phyloP scores from a whole-genome alignment of 1,284 basidiomycete species.

The Leccinum variabile region DNA sequence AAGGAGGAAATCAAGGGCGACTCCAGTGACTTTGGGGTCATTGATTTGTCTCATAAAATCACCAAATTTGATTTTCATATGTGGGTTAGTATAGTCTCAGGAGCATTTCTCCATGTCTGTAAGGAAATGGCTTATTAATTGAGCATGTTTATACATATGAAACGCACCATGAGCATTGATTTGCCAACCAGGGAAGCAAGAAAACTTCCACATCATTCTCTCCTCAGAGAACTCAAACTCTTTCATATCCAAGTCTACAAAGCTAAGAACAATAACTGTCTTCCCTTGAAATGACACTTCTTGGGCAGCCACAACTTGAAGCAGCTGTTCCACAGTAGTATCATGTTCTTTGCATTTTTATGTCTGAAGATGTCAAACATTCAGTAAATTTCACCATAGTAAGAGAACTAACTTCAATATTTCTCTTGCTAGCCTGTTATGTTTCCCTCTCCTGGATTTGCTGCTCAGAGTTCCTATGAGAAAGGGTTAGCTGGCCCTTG shows the following conservation, averaged over 20 bases:
- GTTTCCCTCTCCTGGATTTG: too few relatives aligned
- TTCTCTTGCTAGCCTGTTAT: too few relatives aligned
- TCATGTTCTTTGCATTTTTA: too few relatives aligned
- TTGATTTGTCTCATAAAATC: neutral
- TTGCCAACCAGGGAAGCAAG: neutral
- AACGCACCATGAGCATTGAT: neutral
- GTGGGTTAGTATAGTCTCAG: neutral
- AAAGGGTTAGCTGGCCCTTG: neutral
- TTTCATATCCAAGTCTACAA: neutral
- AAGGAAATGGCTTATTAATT: neutral
- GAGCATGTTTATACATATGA: neutral
- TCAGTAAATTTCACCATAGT: too few relatives aligned
- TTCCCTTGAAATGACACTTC: neutral
- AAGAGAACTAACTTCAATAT: too few relatives aligned
- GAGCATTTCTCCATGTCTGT: neutral
- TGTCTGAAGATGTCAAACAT: too few relatives aligned
- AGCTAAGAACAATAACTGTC: neutral
- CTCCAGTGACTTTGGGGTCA: neutral
- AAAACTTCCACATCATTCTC: neutral
- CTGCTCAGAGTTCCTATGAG: neutral
- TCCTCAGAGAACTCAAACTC: neutral
- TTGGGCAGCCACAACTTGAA: neutral
- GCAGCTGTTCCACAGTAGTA: neutral
- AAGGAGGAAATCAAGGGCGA: neutral
- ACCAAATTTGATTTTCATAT: neutral